Evolutionary conservation across 331 rosid species (phyloP), one percentile per base, ranked within the genome.

Genomic region (Malus hybrid): DNA sequence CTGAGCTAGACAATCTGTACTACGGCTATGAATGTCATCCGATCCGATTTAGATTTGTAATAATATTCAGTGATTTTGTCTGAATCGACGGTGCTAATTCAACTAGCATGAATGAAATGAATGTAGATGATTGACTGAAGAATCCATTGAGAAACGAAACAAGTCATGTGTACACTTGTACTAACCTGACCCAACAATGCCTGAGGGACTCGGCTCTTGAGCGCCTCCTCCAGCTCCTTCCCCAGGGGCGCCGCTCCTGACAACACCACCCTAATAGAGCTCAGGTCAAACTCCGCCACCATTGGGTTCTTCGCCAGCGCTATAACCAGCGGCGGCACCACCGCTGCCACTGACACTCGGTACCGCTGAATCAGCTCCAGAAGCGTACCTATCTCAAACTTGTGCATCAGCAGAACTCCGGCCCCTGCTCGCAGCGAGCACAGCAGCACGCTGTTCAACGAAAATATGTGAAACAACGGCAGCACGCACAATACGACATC

Each of bases 241-340:
- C 97, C 93, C 29, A 93, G 85, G 56, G 98, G 97, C 18, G 98
- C 98, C 5, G 97, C 98, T 5, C 98, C 98, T 0, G 96, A 91
- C 19, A 88, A 46, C 66, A 93, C 90, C 67, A 85, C 6, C 57
- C 96, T 33, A 1, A 93, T 91, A 0, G 97, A 91, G 80, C 93
- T 84, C 7, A 93, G 81, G 15, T 93, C 96, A 7, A 64, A 91
- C 1, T 91, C 85, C 13, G 76, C 87, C 78, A 90, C 91, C 80
- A 55, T 73, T 0, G 94, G 94, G 64, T 88, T 90, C 90, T 93
- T 93, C 0, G 96, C 93, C 69, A 93, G 54, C 0, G 96, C 91
- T 76, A 93, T 79, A 61, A 91, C 96, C 29, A 93, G 65, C 52
- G 98, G 98, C 4, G 98, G 98, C 39, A 93, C 98, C 71, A 93